A percentile compares a stretch with the other conserved stretches of the same genome.
Conservation (phyloP, 805 yeast species). For the Pichia insulana region DNA sequence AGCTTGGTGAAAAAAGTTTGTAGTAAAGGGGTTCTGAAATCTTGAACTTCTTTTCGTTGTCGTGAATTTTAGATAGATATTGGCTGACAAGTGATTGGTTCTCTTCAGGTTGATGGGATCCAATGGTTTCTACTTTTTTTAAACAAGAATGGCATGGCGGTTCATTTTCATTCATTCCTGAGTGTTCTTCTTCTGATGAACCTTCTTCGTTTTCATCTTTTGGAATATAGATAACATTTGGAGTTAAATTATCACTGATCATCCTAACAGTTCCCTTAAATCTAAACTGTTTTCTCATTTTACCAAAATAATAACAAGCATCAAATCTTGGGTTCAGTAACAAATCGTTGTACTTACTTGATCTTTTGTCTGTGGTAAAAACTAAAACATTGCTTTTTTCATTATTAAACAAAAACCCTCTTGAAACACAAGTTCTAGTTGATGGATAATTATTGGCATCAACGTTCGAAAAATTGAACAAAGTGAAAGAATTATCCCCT, state of each 20-base stretch:
- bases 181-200: neutral
- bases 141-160: neutral
- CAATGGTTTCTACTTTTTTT: neutral
- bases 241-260: slow-evolving; percentile 25
- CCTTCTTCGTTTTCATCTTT: neutral
- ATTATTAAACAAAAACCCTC: slow-evolving; percentile 72
- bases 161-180: neutral
- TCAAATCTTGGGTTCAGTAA: slow-evolving; percentile 50
- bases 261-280: slow-evolving; percentile 57
- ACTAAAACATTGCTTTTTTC: slow-evolving; percentile 57
- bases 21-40: slow-evolving; percentile 13
- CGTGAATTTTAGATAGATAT: slow-evolving; percentile 6
- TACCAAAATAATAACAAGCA: slow-evolving; percentile 66
- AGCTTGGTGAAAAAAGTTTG: slow-evolving; percentile 15
- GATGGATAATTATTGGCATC: slow-evolving; percentile 47
- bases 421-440: slow-evolving; percentile 59
- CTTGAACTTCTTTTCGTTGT: neutral
- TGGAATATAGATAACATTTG: slow-evolving; percentile 12
- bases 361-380: slow-evolving; percentile 65
- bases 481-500: slow-evolving; percentile 36
- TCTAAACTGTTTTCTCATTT: slow-evolving; percentile 59
- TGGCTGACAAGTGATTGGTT: slow-evolving; percentile 7
- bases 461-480: slow-evolving; percentile 64
- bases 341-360: slow-evolving; percentile 50
- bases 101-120: slow-evolving; percentile 10